phyloP scores from a whole-genome alignment of 345 rosid species.

The Alliaria petiolata region DNA sequence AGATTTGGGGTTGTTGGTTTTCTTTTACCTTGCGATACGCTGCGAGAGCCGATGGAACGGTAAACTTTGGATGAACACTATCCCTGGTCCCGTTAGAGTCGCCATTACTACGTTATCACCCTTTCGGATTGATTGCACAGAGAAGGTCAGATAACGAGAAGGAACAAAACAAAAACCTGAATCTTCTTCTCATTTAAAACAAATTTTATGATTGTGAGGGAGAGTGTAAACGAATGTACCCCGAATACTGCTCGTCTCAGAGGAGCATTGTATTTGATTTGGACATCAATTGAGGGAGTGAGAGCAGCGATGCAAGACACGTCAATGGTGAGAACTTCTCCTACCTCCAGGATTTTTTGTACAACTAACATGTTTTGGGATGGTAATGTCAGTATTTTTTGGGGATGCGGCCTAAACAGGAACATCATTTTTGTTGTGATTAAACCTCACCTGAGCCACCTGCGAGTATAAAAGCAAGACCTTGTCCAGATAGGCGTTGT shows the following conservation, averaged over 20 bases:
- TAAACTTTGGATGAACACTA: constrained; percentile 90
- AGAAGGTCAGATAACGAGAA: background rate
- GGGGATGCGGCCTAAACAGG: background rate
- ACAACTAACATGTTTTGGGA: constrained; percentile 55
- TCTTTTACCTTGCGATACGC: constrained; percentile 74
- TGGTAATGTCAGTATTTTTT: constrained; percentile 22
- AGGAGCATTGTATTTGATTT: constrained; percentile 89
- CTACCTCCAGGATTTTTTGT: constrained; percentile 90
- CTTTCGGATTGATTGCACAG: constrained; percentile 38
- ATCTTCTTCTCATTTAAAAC: background rate
- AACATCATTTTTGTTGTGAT: background rate
- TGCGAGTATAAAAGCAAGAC: constrained; percentile 89
- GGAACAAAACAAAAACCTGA: background rate
- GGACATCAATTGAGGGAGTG: constrained; percentile 64
- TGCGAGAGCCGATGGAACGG: constrained; percentile 89
- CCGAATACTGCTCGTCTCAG: constrained; percentile 85
- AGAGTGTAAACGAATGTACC: constrained; percentile 45
- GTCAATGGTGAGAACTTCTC: constrained; percentile 76
- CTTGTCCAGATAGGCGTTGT: constrained; percentile 91
- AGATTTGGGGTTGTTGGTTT: background rate
- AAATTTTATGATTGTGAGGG: background rate
- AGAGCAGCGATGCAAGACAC: constrained; percentile 80
- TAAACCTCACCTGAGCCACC: constrained; percentile 82
- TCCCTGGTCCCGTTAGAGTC: constrained; percentile 87
- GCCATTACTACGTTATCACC: constrained; percentile 88